These are phyloP conservation scores for Skeletonema potamos DNA, from an alignment of 108 stramenopile species.

Conservation along the genomic window DNA sequence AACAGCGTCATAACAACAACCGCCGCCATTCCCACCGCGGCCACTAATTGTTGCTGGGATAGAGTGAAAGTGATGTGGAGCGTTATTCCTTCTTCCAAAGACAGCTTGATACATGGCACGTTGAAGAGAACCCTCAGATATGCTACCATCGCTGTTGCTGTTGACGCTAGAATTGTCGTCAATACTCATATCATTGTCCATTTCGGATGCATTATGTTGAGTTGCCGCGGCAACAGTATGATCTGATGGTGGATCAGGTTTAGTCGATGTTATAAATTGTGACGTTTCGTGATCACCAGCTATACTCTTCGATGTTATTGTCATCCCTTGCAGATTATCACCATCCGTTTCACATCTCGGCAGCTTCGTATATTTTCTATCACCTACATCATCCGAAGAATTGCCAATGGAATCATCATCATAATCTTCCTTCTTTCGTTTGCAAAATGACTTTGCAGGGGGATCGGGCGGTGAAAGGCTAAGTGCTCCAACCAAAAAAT, in stretches of 20 bases:
- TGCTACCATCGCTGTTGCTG: constrained; percentile 8
- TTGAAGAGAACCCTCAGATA: constrained; percentile 35
- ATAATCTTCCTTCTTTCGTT: constrained; percentile 10
- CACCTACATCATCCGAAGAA: constrained; percentile 5
- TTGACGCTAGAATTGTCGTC: constrained; percentile 13
- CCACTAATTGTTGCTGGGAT: neutral
- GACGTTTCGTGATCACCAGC: neutral
- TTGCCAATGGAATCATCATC: constrained; percentile 14
- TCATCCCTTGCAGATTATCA: neutral
- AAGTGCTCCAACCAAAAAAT: neutral
- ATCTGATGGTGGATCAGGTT: neutral
- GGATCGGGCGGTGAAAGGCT: constrained; percentile 15
- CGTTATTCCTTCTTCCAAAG: constrained; percentile 20
- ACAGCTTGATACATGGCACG: constrained; percentile 41
- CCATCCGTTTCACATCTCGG: neutral
- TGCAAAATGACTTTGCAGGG: constrained; percentile 1
- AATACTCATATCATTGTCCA: constrained; percentile 13
- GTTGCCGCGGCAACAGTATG: neutral
- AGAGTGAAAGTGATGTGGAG: neutral
- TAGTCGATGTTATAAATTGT: neutral
- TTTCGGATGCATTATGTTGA: constrained; percentile 7
- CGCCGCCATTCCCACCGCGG: neutral
- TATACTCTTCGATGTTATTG: neutral
- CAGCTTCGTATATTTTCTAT: neutral
- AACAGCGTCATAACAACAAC: constrained; percentile 19